Evolutionary conservation across 1,139 yeast species (phyloP).

Genomic region (Blastobotrys buckinghamii): DNA sequence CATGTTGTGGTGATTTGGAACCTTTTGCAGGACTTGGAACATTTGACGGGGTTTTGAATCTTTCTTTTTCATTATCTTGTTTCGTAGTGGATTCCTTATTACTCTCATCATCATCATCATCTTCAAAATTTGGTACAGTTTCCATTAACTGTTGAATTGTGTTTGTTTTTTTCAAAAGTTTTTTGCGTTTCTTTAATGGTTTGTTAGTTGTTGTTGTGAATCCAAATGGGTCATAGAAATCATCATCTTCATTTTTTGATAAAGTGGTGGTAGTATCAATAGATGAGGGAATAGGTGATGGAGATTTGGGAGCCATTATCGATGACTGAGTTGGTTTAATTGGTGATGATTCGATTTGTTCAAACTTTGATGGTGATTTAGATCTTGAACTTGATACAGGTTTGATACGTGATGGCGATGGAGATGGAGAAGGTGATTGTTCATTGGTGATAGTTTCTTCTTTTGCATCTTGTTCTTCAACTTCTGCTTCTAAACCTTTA

Average conservation of each 20-base stretch:
- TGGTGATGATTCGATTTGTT: not conserved
- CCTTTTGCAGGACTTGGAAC: not conserved
- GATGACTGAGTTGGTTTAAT: not conserved
- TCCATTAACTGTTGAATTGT: conserved; percentile 8
- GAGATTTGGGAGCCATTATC: no score
- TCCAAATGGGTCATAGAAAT: conserved; percentile 14
- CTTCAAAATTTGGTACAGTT: conserved; percentile 8
- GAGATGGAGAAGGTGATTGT: no score
- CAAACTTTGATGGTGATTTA: not conserved
- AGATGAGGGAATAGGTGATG: not conserved
- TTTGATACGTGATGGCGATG: conserved; percentile 2
- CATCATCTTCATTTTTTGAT: not conserved
- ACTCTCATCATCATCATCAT: conserved; percentile 2
- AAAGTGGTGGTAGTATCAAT: not conserved
- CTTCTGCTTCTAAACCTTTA: no score
- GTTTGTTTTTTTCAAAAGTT: not conserved
- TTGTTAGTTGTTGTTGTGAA: not conserved
- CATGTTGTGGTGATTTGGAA: conserved; percentile 9
- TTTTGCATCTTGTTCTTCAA: no score
- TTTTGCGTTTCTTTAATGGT: not conserved
- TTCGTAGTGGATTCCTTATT: no score
- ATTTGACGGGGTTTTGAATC: conserved; percentile 3
- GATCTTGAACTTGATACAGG: no score
- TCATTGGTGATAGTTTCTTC: no score
- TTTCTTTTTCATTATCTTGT: conserved; percentile 2